Evolutionary conservation across 2,329 filamentous ascomycete genomes (phyloP).

Genomic region (Salinomyces thailandicus): DNA sequence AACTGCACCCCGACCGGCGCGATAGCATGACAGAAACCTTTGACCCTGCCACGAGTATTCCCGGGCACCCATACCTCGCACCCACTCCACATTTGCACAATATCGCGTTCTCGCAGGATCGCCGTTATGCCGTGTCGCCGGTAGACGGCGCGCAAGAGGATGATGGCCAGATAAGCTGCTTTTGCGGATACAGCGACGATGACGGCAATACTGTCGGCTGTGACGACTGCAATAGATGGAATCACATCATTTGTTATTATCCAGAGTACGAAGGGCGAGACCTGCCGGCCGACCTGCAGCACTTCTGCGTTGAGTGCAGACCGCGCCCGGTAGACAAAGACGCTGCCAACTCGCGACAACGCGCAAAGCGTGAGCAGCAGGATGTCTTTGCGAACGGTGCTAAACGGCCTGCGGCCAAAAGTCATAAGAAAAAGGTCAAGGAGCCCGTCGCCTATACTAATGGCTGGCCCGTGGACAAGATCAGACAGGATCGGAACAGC

Average conservation of each 20-base stretch:
- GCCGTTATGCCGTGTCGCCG: slow-evolving; percentile 13
- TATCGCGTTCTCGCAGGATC: slow-evolving; percentile 18
- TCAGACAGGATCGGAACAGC: slow-evolving; percentile 46
- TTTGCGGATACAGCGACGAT: slow-evolving; percentile 86
- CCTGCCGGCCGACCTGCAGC: slow-evolving; percentile 52
- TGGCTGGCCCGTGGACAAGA: slow-evolving; percentile 49
- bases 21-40: slow-evolving; percentile 30
- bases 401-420: slow-evolving; percentile 67
- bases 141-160: slow-evolving; percentile 49
- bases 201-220: slow-evolving; percentile 97
- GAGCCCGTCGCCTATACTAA: slow-evolving; percentile 54
- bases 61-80: slow-evolving; percentile 19
- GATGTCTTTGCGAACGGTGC: slow-evolving; percentile 48
- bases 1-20: slow-evolving; percentile 18
- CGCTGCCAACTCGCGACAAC: slow-evolving; percentile 50
- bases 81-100: slow-evolving; percentile 15
- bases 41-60: slow-evolving; percentile 24
- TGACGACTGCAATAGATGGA: slow-evolving; percentile 93
- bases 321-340: slow-evolving; percentile 64
- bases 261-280: slow-evolving; percentile 52
- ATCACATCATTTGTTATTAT: slow-evolving; percentile 97
- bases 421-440: slow-evolving; percentile 79
- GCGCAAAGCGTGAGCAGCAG: slow-evolving; percentile 18
- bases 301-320: slow-evolving; percentile 83
- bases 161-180: slow-evolving; percentile 94